Evolutionary conservation across 2,329 filamentous ascomycete species (phyloP).

Genomic region (Sporothrix schenckii): DNA sequence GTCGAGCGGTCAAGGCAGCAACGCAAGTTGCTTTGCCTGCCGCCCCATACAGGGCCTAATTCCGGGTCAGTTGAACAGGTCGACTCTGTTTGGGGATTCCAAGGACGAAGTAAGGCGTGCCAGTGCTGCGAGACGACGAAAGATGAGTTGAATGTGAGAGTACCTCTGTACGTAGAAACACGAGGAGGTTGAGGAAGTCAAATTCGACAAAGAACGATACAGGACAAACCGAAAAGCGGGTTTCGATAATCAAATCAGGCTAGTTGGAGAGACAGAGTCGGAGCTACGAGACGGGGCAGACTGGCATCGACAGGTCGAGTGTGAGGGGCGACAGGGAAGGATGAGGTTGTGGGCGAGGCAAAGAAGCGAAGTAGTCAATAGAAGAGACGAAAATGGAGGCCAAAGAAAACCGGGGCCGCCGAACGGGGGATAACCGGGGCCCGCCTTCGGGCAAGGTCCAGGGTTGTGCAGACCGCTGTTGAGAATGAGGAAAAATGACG

Average conservation of each 20-base stretch:
- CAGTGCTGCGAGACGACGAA: slow-evolving; percentile 2
- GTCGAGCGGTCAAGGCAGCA: slow-evolving; percentile 18
- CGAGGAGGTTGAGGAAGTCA: not conserved
- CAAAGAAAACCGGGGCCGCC: slow-evolving; percentile 13
- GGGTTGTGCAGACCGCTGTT: slow-evolving; percentile 23
- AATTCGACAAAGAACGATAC: not conserved
- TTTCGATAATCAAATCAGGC: not conserved
- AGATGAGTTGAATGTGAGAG: not conserved
- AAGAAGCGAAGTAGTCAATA: not conserved
- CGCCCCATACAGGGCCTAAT: slow-evolving; percentile 9
- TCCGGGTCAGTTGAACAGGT: not conserved
- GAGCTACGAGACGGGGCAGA: slow-evolving; percentile 8
- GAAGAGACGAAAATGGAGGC: not conserved
- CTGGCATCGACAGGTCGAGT: slow-evolving; percentile 7
- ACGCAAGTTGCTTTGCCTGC: not conserved
- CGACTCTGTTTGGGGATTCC: not conserved
- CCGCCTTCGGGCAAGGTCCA: slow-evolving; percentile 11
- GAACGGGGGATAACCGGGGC: slow-evolving; percentile 21
- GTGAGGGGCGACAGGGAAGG: slow-evolving; percentile 16
- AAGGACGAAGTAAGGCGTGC: not conserved
- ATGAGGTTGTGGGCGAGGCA: not conserved
- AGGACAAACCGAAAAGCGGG: slow-evolving; percentile 12
- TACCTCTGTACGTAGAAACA: not conserved
- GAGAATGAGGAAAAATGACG: slow-evolving; percentile 5
- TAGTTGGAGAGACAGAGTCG: slow-evolving; percentile 2